phyloP scores from a whole-genome alignment of 352 stramenopile genomes.

The Pythium scleroteichum region DNA sequence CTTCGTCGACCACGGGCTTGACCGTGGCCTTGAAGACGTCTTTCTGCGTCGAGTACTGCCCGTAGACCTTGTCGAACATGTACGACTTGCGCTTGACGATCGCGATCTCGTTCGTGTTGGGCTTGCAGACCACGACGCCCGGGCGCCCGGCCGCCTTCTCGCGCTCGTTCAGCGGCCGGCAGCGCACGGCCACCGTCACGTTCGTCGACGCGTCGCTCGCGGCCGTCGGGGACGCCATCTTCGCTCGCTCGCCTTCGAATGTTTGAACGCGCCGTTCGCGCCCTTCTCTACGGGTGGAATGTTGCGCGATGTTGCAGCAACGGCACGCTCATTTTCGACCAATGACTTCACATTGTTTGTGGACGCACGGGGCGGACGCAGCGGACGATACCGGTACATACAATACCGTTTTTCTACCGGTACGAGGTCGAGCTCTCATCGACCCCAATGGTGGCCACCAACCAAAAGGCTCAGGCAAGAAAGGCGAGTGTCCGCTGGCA shows the following conservation, averaged over 20 bases:
- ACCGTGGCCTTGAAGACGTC: constrained; percentile 95
- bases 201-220: constrained; percentile 38
- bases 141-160: constrained; percentile 80
- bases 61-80: constrained; percentile 92
- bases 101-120: constrained; percentile 81
- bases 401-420: constrained; percentile 23
- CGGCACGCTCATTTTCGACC: constrained; percentile 16
- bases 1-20: constrained; percentile 94
- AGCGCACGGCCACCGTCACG: constrained; percentile 91
- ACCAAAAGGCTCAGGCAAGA: constrained; percentile 22
- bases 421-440: neutral
- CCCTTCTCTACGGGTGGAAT: constrained; percentile 3
- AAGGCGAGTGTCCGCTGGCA: constrained; percentile 22
- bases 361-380: constrained; percentile 14
- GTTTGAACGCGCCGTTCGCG: constrained; percentile 16
- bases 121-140: constrained; percentile 85
- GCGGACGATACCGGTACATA: neutral
- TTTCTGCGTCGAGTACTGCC: constrained; percentile 96
- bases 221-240: constrained; percentile 18
- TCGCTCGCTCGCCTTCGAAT: constrained; percentile 21
- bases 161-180: constrained; percentile 85
- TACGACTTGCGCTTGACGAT: constrained; percentile 91
- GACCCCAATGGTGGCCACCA: constrained; percentile 26
- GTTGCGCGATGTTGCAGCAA: constrained; percentile 7
- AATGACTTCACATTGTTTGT: constrained; percentile 5